phyloP scores from a whole-genome alignment of 371 early-diverging fungal genomes.

The Coemansia sp. region DNA sequence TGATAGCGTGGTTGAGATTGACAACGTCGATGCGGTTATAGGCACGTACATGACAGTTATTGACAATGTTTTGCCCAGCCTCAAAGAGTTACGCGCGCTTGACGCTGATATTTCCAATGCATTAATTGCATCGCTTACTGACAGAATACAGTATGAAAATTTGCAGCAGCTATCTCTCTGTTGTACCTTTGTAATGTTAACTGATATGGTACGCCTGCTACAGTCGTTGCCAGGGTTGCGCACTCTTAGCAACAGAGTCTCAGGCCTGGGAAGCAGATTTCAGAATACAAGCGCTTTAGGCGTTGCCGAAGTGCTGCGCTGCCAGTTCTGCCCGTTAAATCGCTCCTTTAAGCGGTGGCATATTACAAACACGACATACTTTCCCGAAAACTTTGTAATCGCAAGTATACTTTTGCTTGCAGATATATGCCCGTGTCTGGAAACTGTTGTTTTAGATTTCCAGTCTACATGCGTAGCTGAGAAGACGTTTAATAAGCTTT shows the following conservation, averaged over 20 bases:
- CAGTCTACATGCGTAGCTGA: not conserved
- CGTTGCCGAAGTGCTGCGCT: conserved; percentile 1
- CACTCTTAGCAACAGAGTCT: conserved; percentile 2
- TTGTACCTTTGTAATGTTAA: not conserved
- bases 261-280: conserved; percentile 1
- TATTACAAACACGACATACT: conserved; percentile 10
- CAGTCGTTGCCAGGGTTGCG: not conserved
- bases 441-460: not conserved
- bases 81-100: not conserved
- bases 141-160: not conserved
- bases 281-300: not conserved
- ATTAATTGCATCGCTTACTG: not conserved
- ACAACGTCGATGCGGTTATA: conserved; percentile 2
- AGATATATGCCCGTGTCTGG: conserved; percentile 4
- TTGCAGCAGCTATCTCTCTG: conserved; percentile 6
- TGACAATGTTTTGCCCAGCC: conserved; percentile 4
- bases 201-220: conserved; percentile 4
- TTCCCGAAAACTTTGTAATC: conserved; percentile 13
- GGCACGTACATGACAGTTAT: conserved; percentile 7
- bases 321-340: not conserved
- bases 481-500: not conserved
- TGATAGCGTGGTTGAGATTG: conserved; percentile 2
- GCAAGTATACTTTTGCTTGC: conserved; percentile 10
- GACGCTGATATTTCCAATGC: conserved; percentile 5
- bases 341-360: conserved; percentile 5